Base-by-base conservation (phyloP, 768 basidiomycete species). In the Russula earlei region DNA sequence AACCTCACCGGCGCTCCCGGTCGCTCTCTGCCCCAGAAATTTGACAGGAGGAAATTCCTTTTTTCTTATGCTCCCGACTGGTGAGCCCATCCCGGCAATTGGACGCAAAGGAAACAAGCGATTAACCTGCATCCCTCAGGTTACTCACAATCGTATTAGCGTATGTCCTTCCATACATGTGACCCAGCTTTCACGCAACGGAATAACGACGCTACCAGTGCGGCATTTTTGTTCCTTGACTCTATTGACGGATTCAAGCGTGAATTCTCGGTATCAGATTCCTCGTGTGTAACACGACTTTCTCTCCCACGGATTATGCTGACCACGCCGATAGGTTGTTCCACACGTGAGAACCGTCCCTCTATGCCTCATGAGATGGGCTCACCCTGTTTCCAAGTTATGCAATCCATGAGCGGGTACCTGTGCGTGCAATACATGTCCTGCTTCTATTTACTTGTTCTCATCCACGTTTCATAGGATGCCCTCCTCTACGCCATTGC, bases 41-140 rank as follows among this genome's bases (percentile, higher is more conserved):
- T 25, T 3, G 45, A 58, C 22, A 53, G 34, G 42, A 61, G 6
- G 56, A 71, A 73, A 55, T 68, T 87, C 10, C 57, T 87, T 20
- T 63, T 73, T 38, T 84, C 84, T 3, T 90, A 91, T 70, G 77
- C 79, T 22, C 84, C 85, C 0, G 88, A 91, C 63, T 91, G 88
- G 87, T 88, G 58, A 52, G 80, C 64, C 9, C 20, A 7, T n/a
- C 38, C 58, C 14, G 34, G 15, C 33, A 8, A 15, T 44, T 2
- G 7, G 17, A 12, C 19, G 17, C 25, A 1, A 12, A 1, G n/a
- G 11, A 34, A n/a, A 46, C 27, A 37, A 49, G 17, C 3, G 8
- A 43, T 33, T 34, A 55, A 55, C 27, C 38, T 50, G 11, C 42
- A 41, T 46, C 34, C 2, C 43, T 5, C 57, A 90, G 89, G 89